A percentile compares a stretch with the other conserved stretches of the same genome.
Conservation (phyloP, 768 basidiomycete genomes). For the Trametes elegans region DNA sequence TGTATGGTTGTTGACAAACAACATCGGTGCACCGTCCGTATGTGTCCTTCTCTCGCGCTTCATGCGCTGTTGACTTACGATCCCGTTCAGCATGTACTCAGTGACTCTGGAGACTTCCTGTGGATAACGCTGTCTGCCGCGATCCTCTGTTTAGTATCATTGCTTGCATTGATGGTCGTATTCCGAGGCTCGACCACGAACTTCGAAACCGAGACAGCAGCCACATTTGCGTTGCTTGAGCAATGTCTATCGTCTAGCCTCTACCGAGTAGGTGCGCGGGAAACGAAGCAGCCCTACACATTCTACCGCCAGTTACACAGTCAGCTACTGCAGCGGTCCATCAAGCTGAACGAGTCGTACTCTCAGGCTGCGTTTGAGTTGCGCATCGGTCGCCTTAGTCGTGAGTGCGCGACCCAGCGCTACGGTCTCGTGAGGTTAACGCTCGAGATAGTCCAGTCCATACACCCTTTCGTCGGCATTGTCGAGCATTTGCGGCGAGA, state of each 20-base stretch:
- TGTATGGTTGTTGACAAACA: slow-evolving; percentile 42
- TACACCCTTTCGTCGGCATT: slow-evolving; percentile 42
- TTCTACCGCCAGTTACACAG: slow-evolving; percentile 23
- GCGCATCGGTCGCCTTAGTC: slow-evolving; percentile 41
- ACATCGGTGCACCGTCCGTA: slow-evolving; percentile 35
- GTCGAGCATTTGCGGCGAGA: slow-evolving; percentile 47
- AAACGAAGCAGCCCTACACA: slow-evolving; percentile 11
- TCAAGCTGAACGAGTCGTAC: slow-evolving; percentile 40
- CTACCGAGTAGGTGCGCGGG: slow-evolving; percentile 26
- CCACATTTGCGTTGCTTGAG: slow-evolving; percentile 35
- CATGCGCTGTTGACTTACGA: neutral
- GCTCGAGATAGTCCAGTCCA: slow-evolving; percentile 34
- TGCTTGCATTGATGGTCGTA: slow-evolving; percentile 38
- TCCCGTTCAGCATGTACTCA: slow-evolving; percentile 25
- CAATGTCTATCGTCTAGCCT: slow-evolving; percentile 34
- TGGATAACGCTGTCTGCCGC: slow-evolving; percentile 43
- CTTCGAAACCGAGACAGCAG: slow-evolving; percentile 39
- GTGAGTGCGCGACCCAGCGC: slow-evolving; percentile 26
- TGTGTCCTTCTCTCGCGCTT: slow-evolving; percentile 1
- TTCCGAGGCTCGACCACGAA: slow-evolving; percentile 43
- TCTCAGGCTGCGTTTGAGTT: slow-evolving; percentile 47
- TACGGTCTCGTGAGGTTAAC: neutral
- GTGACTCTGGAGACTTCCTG: slow-evolving; percentile 34
- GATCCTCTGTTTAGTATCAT: slow-evolving; percentile 35
- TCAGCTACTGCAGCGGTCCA: slow-evolving; percentile 35